Evolutionary conservation across 2,329 filamentous ascomycete genomes (phyloP), one percentile per base, ranked within the genome.

Genomic region (Seiridium cupressi): DNA sequence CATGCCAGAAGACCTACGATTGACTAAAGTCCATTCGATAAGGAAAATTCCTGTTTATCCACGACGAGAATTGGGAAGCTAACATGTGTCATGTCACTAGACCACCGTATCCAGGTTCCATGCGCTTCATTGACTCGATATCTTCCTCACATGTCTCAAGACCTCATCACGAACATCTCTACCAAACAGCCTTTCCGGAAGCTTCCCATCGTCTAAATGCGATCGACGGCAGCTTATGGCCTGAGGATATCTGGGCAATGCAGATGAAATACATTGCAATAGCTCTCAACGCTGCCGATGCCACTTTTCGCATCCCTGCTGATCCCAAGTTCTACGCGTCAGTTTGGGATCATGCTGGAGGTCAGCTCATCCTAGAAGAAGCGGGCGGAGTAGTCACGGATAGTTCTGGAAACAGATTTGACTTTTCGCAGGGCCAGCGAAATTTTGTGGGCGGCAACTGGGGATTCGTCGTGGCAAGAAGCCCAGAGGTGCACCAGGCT

Each of bases 301-400:
- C 42, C 18, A 51, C 51, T 10, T 49, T 58, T 11, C 40, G 56
- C 35, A 58, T 58, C 35, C 56, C 56, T n/a, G 51, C 38, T 10
- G 34, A 51, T 36, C 13, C n/a, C 18, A 44, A 58, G 18, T 42
- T 49, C n/a, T 58, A 32, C 36, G 51, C 46, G 1, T 77, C 77
- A 60, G 72, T 83, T n/a, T 85, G 82, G 82, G 83, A 85, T 67
- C 82, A 85, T 69, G 80, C 80, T 1, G 82, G 81, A 4, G 82
- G 81, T 0, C 78, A 81, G 64, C 67, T 84, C 34, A 74, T 85
- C 48, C 79, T 76, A 58, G 69, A 78, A 59, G 82, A 85, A 65
- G 74, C 78, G 1, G 82, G 83, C 5, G 80, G 79, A 7, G 71
- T 74, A 54, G 76, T 85, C 32, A 80, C 75, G 2, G 83, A 85